phyloP scores from a whole-genome alignment of 208 protist species.

The Acanthamoeba polyphaga region DNA sequence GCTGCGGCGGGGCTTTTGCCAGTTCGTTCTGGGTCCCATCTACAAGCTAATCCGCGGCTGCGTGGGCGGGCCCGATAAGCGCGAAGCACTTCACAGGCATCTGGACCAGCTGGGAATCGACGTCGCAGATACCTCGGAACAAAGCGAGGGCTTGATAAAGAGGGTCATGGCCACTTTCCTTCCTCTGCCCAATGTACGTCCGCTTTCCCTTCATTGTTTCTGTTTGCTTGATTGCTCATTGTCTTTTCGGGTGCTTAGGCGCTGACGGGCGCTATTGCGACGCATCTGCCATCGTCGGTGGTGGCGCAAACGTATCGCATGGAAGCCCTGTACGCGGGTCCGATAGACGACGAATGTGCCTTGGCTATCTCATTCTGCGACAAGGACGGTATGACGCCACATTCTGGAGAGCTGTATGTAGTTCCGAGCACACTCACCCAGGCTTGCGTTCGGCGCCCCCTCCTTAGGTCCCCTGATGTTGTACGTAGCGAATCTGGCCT shows the following conservation, averaged over 20 bases:
- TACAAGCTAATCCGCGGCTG: slow-evolving; percentile 96
- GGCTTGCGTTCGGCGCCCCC: too few relatives aligned
- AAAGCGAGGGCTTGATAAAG: slow-evolving; percentile 97
- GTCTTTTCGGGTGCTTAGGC: slow-evolving; percentile 85
- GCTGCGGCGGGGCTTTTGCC: slow-evolving; percentile 94
- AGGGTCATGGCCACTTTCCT: slow-evolving; percentile 98
- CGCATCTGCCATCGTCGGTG: slow-evolving; percentile 98
- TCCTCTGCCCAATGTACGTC: slow-evolving; percentile 78
- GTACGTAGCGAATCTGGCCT: slow-evolving; percentile 99
- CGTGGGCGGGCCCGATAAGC: slow-evolving; percentile 94
- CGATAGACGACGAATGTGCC: slow-evolving; percentile 95
- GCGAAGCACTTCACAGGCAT: slow-evolving; percentile 96
- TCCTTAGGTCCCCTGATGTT: slow-evolving; percentile 95
- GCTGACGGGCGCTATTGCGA: slow-evolving; percentile 99
- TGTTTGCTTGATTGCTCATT: too few relatives aligned
- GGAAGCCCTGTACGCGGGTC: slow-evolving; percentile 98
- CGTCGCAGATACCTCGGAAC: slow-evolving; percentile 87
- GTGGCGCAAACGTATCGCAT: slow-evolving; percentile 97
- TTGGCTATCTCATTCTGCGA: slow-evolving; percentile 78
- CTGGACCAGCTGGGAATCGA: slow-evolving; percentile 95
- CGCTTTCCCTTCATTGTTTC: not conserved
- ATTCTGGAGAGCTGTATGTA: too few relatives aligned
- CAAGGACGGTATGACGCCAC: slow-evolving; percentile 81
- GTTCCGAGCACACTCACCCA: too few relatives aligned
- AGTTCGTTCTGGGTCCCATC: slow-evolving; percentile 99